Percentiles rank a stretch among this genome's conserved stretches.
Evolutionary conservation across 331 rosid species (phyloP).

Genomic region (Saraca asoca): DNA sequence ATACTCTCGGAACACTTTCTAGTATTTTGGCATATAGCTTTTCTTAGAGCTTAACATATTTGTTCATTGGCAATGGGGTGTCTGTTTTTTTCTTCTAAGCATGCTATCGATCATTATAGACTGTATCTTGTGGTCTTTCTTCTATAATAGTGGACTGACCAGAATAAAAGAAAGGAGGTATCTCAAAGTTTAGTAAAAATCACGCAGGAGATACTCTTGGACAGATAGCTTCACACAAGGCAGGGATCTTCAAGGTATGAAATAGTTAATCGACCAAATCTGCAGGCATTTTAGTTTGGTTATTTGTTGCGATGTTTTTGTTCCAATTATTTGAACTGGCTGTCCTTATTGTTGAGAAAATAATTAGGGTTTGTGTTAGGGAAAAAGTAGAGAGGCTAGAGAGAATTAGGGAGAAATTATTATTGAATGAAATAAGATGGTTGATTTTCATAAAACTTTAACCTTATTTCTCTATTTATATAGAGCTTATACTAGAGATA

Average conservation of each 20-base stretch:
- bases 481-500: too few species aligned
- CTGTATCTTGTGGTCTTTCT: constrained; percentile 14
- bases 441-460: too few species aligned
- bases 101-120: constrained; percentile 5
- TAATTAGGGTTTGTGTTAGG: too few species aligned
- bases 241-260: constrained; percentile 75
- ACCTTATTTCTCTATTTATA: too few species aligned
- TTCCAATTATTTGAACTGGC: constrained; percentile 40
- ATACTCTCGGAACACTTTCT: constrained; percentile 17
- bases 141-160: not conserved
- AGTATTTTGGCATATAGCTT: constrained; percentile 35
- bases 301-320: constrained; percentile 31
- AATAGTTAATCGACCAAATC: constrained; percentile 32
- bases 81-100: constrained; percentile 14
- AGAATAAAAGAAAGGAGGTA: constrained; percentile 3
- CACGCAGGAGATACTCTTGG: constrained; percentile 63
- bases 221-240: constrained; percentile 73
- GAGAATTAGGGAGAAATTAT: too few species aligned
- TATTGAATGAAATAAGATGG: too few species aligned
- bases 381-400: too few species aligned
- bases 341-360: too few species aligned
- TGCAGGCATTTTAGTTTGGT: constrained; percentile 31
- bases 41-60: constrained; percentile 10
- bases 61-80: constrained; percentile 7
- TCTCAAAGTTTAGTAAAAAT: constrained; percentile 19